A percentile compares a stretch with the other conserved stretches of the same genome.
These are phyloP conservation scores for Sonneratia alba DNA, from an alignment of 345 rosid species.

Conservation along the genomic window DNA sequence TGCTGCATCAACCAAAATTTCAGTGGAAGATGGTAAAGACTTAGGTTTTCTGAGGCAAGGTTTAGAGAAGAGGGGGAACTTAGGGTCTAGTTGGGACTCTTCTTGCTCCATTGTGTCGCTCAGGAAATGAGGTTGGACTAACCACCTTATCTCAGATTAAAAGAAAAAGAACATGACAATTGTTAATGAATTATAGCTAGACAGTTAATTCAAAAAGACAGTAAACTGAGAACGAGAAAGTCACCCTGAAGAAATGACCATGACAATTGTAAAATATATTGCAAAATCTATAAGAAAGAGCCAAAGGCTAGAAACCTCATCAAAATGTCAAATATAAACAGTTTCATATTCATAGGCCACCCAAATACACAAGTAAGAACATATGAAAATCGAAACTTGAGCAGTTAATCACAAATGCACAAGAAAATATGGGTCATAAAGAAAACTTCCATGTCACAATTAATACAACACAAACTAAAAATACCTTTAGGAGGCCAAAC, in stretches of 20 bases:
- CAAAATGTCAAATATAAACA: no score
- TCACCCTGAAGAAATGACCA: neutral
- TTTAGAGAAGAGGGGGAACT: slow-evolving; percentile 15
- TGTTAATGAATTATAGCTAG: neutral
- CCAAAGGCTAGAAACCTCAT: no score
- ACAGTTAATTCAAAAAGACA: neutral
- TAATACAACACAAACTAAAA: no score
- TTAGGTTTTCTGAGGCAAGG: neutral
- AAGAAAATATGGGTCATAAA: no score
- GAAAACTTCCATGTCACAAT: no score
- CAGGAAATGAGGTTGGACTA: neutral
- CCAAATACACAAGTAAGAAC: no score
- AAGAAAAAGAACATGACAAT: neutral
- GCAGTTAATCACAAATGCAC: no score
- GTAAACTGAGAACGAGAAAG: neutral
- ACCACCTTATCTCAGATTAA: neutral
- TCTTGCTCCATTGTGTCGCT: slow-evolving; percentile 10
- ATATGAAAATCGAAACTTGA: no score
- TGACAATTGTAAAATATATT: neutral
- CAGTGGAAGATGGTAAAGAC: neutral
- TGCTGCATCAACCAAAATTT: neutral
- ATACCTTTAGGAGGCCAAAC: no score
- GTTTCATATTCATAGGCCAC: no score
- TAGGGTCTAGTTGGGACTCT: slow-evolving; percentile 8
- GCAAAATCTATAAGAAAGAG: neutral